Percentiles rank a stretch among this genome's conserved stretches.
These are phyloP conservation scores for Zymoseptoria pseudotritici DNA, from an alignment of 2,329 filamentous ascomycete genomes.

Conservation along the genomic window DNA sequence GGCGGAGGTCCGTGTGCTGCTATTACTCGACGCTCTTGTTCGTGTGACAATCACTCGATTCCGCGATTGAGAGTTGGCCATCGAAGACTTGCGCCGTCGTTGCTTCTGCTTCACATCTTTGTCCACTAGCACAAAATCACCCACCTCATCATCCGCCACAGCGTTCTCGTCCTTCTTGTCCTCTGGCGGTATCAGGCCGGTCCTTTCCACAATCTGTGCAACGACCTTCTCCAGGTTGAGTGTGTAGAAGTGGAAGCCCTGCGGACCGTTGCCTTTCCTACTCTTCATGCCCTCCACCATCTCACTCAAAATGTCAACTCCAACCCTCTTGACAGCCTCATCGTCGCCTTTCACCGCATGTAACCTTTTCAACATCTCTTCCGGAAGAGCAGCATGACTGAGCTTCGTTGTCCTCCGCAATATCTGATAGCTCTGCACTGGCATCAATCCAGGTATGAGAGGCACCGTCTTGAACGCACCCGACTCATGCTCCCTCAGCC, in stretches of 20 bases:
- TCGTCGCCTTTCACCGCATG: conserved; percentile 71
- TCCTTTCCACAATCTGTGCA: conserved; percentile 81
- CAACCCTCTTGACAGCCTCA: conserved; percentile 70
- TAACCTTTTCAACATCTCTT: conserved; percentile 60
- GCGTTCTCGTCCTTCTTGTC: conserved; percentile 33
- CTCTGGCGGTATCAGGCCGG: conserved; percentile 66
- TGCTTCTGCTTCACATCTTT: conserved; percentile 39
- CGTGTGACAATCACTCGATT: conserved; percentile 71
- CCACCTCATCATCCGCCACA: conserved; percentile 22
- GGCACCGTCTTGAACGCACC: conserved; percentile 78
- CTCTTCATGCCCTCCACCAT: conserved; percentile 72
- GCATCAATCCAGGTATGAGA: conserved; percentile 94
- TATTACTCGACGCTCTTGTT: conserved; percentile 51
- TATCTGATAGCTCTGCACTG: conserved; percentile 95
- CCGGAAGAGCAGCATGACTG: conserved; percentile 77
- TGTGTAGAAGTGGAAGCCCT: conserved; percentile 95
- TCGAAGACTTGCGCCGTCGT: conserved; percentile 58
- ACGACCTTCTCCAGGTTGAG: conserved; percentile 95
- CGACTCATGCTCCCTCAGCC: conserved; percentile 70
- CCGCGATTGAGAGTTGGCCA: conserved; percentile 73
- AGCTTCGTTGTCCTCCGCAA: conserved; percentile 89
- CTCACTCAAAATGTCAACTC: conserved; percentile 76
- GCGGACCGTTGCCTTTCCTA: conserved; percentile 49
- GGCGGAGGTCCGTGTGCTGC: conserved; percentile 41
- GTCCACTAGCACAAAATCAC: conserved; percentile 37